Evolutionary conservation across 106 monocot species (phyloP), one percentile per base, ranked within the genome.

Genomic region (Platanthera zijinensis): DNA sequence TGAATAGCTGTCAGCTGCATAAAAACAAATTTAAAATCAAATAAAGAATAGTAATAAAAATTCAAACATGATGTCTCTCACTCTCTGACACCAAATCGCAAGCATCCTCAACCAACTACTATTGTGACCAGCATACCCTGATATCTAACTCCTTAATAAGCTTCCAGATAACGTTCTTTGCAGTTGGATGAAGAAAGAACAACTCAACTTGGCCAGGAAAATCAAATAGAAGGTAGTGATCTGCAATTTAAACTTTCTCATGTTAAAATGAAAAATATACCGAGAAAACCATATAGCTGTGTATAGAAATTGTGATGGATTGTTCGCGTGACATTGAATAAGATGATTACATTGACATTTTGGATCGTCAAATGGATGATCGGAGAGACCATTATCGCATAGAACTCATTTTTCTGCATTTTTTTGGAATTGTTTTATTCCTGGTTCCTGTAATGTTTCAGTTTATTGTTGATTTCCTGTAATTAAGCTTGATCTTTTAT

Each of bases 171-270:
- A 91, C 79, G 74, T 80, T 97, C 78, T 86, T 93, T 52, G 91
- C 87, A 85, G 91, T 97, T 73, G 96, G 89, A 76, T 97, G 96
- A 76, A 97, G 96, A 75, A 89, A 97, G 86, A 97, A 97, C 73
- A 97, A 86, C 78, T 97, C 96, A 82, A 93, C 93, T 89, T 97
- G 96, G 18, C 96, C 93, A 78, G 96, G 96, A 80, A 96, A 93
- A 84, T 96, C 93, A 87, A 96, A 96, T 57, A 96, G 75, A 79
- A 96, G 77, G 68, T 97, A 97, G 72, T 97, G 96, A 87, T 97
- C 96, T 96, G 84, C 82, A 90, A 62, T 47, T 67, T 39, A 67
- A 12, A 67, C 25, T 4, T 67, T 11, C 12, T 11, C 67, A 39
- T 67, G 67, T 25, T 67, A 67, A 67, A 39, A 67, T 19, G 39